phyloP scores from a whole-genome alignment of 2,329 filamentous ascomycete species.

The Penicillium sp. region DNA sequence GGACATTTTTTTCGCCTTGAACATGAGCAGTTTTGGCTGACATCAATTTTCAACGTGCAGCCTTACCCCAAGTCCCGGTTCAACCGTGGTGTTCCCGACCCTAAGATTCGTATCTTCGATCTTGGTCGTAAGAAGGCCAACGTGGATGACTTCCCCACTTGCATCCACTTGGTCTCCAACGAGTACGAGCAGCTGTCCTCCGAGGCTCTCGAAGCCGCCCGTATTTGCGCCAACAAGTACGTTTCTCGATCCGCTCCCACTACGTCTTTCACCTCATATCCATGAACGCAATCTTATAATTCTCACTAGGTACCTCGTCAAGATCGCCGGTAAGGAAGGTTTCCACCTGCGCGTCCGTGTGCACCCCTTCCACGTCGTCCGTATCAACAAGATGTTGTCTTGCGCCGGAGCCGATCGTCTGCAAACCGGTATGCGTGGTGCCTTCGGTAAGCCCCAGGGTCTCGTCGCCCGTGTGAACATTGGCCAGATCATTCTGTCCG shows the following conservation, averaged over 20 bases:
- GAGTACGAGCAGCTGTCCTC: constrained; percentile 99
- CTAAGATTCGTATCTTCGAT: constrained; percentile 94
- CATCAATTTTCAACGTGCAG: constrained; percentile 45
- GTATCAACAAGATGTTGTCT: constrained; percentile 99
- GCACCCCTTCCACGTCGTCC: constrained; percentile 99
- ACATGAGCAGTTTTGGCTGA: constrained; percentile 20
- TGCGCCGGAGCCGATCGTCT: constrained; percentile 99
- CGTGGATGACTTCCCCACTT: constrained; percentile 99
- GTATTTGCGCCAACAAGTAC: constrained; percentile 99
- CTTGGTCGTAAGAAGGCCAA: constrained; percentile 97
- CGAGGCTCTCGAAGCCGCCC: constrained; percentile 98
- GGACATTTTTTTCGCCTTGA: constrained; percentile 6
- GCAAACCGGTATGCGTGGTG: constrained; percentile 99
- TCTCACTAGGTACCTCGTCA: constrained; percentile 61
- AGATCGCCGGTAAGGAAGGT: constrained; percentile 68
- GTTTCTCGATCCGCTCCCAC: constrained; percentile 19
- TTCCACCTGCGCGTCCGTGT: constrained; percentile 74
- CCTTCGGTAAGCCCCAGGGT: constrained; percentile 99
- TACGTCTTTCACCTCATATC: background rate
- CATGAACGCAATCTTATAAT: constrained; percentile 11
- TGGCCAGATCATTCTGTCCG: constrained; percentile 95
- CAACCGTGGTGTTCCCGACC: constrained; percentile 95
- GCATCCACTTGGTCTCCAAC: constrained; percentile 99
- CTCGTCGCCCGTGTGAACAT: constrained; percentile 99
- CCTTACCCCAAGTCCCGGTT: constrained; percentile 99